These are phyloP conservation scores for Sophora flavescens DNA, from an alignment of 306 rosid genomes.

Conservation along the genomic window DNA sequence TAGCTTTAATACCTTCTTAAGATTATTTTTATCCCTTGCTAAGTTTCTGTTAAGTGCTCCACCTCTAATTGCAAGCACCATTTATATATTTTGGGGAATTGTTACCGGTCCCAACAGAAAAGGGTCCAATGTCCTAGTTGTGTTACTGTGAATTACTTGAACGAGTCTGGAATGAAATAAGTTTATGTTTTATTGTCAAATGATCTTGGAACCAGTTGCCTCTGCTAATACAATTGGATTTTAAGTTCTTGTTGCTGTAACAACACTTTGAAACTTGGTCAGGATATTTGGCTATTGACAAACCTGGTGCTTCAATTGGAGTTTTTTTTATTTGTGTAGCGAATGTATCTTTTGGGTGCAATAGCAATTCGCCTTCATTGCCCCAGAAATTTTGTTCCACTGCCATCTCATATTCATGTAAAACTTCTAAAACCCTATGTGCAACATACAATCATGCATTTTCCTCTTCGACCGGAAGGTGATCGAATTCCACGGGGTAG, in stretches of 20 bases:
- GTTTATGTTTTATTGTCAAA: not conserved
- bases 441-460: not conserved
- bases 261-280: not conserved
- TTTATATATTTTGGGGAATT: not conserved
- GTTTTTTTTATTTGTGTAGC: not conserved
- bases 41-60: not conserved
- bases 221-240: not conserved
- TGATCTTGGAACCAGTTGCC: conserved; percentile 14
- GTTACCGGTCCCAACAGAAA: not conserved
- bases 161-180: not conserved
- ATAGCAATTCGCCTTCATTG: not conserved
- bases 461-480: not conserved
- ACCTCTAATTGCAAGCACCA: not conserved
- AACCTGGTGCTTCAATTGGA: no score
- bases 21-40: not conserved
- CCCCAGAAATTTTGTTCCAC: no score
- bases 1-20: conserved; percentile 6
- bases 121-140: not conserved
- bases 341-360: not conserved
- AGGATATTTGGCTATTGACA: not conserved
- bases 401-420: no score
- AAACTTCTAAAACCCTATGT: not conserved
- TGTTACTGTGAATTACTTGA: not conserved
- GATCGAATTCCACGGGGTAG: not conserved
- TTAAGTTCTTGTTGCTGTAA: not conserved